A percentile compares a stretch with the other conserved stretches of the same genome.
Conservation (phyloP, 805 yeast genomes). For the Myxozyma geophila region DNA sequence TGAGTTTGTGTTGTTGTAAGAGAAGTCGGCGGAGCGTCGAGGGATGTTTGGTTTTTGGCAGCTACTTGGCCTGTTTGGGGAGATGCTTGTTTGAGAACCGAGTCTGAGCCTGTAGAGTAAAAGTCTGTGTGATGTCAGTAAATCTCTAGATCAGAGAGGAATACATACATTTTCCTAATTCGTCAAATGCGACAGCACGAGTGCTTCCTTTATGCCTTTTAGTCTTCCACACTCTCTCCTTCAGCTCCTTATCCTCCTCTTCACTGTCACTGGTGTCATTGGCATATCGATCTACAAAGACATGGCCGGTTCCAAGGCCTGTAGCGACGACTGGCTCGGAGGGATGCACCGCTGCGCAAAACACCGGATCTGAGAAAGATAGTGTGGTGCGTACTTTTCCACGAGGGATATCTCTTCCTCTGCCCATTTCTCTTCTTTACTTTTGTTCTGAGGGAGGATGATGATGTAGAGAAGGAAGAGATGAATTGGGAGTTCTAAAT, state of each 20-base stretch:
- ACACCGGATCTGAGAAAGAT: conserved; percentile 18
- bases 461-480: neutral
- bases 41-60: conserved; percentile 51
- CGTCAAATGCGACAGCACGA: conserved; percentile 69
- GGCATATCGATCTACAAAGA: conserved; percentile 29
- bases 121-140: conserved; percentile 41
- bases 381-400: conserved; percentile 12
- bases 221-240: conserved; percentile 69
- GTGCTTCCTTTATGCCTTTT: conserved; percentile 90
- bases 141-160: neutral
- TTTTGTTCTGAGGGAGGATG: neutral
- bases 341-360: conserved; percentile 29
- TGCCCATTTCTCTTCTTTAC: neutral
- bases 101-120: conserved; percentile 79
- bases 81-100: conserved; percentile 72
- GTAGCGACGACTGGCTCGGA: conserved; percentile 26
- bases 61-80: conserved; percentile 76
- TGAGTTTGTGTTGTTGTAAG: conserved; percentile 44
- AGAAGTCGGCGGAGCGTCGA: conserved; percentile 38
- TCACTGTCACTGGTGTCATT: conserved; percentile 9
- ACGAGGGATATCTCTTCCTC: neutral
- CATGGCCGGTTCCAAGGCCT: conserved; percentile 34
- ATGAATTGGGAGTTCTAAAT: neutral
- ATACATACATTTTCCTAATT: conserved; percentile 55
- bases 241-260: neutral